These are phyloP conservation scores for Metschnikowia aberdeeniae DNA, from an alignment of 805 yeast species.

Conservation along the genomic window DNA sequence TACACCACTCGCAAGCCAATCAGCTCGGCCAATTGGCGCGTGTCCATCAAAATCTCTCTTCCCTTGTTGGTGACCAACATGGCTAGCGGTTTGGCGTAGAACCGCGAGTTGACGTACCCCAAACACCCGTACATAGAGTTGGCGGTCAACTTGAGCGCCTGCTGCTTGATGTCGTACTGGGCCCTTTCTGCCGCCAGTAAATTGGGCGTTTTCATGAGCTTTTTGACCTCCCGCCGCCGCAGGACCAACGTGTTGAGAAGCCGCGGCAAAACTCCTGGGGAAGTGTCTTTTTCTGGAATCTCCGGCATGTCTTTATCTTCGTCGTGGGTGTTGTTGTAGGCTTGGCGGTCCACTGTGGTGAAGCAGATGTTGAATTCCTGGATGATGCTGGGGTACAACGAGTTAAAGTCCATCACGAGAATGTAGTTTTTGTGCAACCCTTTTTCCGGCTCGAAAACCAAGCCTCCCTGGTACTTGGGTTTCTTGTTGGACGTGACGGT, in stretches of 20 bases:
- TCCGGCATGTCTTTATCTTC: slow-evolving; percentile 64
- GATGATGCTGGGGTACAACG: slow-evolving; percentile 93
- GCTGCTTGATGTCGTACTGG: slow-evolving; percentile 93
- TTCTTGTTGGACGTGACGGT: slow-evolving; percentile 53
- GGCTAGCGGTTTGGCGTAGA: slow-evolving; percentile 94
- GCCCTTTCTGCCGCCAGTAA: slow-evolving; percentile 61
- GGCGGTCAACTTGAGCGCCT: slow-evolving; percentile 93
- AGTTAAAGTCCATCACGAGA: slow-evolving; percentile 96
- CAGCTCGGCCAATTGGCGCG: slow-evolving; percentile 87
- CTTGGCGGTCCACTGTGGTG: slow-evolving; percentile 80
- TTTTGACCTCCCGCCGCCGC: slow-evolving; percentile 91
- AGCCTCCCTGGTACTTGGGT: slow-evolving; percentile 85
- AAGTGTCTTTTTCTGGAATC: slow-evolving; percentile 54
- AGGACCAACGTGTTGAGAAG: slow-evolving; percentile 78
- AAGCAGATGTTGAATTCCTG: slow-evolving; percentile 97
- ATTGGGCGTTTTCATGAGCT: slow-evolving; percentile 69
- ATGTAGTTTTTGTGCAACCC: slow-evolving; percentile 88
- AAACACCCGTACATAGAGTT: slow-evolving; percentile 99
- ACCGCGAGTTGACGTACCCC: slow-evolving; percentile 87
- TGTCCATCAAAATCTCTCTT: slow-evolving; percentile 89
- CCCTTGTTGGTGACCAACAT: slow-evolving; percentile 94
- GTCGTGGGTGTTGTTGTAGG: slow-evolving; percentile 35
- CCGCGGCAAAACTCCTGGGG: slow-evolving; percentile 82
- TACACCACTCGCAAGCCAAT: slow-evolving; percentile 82
- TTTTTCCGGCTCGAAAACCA: slow-evolving; percentile 94